Base-by-base conservation (phyloP, 352 stramenopile species). In the Phytophthora pisi region DNA sequence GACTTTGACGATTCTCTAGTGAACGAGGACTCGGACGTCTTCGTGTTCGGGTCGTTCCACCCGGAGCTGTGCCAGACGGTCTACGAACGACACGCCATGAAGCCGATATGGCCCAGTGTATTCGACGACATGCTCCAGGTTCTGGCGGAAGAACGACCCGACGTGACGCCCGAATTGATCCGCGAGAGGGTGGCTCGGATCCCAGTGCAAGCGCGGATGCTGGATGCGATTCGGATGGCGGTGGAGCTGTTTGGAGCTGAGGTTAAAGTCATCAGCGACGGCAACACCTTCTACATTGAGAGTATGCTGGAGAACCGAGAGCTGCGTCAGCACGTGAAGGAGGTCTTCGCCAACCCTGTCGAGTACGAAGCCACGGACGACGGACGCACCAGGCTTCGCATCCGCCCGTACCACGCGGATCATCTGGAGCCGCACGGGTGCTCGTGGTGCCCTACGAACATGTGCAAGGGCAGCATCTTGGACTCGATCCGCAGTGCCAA, bases 401-500 rank as follows among this genome's bases (percentile, higher is more conserved):
- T 95, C 18, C 43, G 54, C 45, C 80, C 82, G 13, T 92, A 79
- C 51, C 83, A 95, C 40, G 42, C 82, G 5, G 69, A 76, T 4
- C 46, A 74, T 11, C 20, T 77, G 10, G 46, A 70, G 42, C 78
- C 80, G 0, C 85, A 90, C 31, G 77, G 71, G 3, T 95, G 87
- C 54, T 10, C 47, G 2, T 66, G 71, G 52, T 95, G 87, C n/a
- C 85, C 85, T 2, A 59, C 72, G 20, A 91, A 93, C 64, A 91
- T 92, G 82, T 95, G 87, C 75, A 95, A 95, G 66, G 86, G 83
- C 58, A 51, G 26, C 51, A 90, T 93, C 16, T 56, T 95, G 38
- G 80, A 92, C n/a, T 60, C 61, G 0, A 80, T 95, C 65, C 79
- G 73, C 15, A 55, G 28, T 3, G 51, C 66, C 1, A 68, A 72